These are phyloP conservation scores for Graphium sp. DNA, from an alignment of 2,329 filamentous ascomycete species.

Conservation along the genomic window DNA sequence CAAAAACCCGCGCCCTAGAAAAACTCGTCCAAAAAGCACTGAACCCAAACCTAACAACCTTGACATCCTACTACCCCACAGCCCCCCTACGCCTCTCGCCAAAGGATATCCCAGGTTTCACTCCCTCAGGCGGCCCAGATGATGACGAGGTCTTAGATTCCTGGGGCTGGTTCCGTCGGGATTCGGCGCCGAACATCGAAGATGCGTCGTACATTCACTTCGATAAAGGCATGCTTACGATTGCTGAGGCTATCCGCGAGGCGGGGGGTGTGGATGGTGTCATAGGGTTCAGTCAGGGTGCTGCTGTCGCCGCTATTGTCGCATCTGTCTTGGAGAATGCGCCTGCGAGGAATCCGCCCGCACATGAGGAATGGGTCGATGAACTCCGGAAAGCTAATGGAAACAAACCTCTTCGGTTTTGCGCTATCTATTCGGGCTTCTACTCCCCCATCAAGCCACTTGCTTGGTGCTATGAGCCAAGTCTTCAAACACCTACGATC, in stretches of 20 bases:
- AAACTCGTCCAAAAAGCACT: constrained; percentile 67
- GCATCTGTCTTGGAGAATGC: constrained; percentile 51
- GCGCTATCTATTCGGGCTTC: constrained; percentile 65
- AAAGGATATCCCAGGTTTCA: constrained; percentile 54
- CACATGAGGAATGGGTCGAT: constrained; percentile 21
- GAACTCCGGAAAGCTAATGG: constrained; percentile 31
- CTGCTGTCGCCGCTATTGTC: constrained; percentile 53
- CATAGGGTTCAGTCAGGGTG: constrained; percentile 72
- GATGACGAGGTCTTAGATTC: constrained; percentile 44
- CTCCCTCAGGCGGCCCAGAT: constrained; percentile 21
- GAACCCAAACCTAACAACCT: constrained; percentile 33
- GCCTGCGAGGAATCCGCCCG: constrained; percentile 10
- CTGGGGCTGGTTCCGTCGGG: constrained; percentile 70
- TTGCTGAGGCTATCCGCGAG: constrained; percentile 45
- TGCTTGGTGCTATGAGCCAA: constrained; percentile 50
- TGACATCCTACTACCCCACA: constrained; percentile 50
- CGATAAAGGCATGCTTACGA: constrained; percentile 44
- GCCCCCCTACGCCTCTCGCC: constrained; percentile 46
- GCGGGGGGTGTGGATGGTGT: constrained; percentile 61
- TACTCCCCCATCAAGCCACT: constrained; percentile 44
- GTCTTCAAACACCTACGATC: constrained; percentile 59
- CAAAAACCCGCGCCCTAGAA: constrained; percentile 75
- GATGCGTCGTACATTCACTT: constrained; percentile 53
- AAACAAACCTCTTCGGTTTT: constrained; percentile 43
- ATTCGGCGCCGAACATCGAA: constrained; percentile 26